Conservation (phyloP, 495 filamentous ascomycete species). For the Lophium mytilinum region DNA sequence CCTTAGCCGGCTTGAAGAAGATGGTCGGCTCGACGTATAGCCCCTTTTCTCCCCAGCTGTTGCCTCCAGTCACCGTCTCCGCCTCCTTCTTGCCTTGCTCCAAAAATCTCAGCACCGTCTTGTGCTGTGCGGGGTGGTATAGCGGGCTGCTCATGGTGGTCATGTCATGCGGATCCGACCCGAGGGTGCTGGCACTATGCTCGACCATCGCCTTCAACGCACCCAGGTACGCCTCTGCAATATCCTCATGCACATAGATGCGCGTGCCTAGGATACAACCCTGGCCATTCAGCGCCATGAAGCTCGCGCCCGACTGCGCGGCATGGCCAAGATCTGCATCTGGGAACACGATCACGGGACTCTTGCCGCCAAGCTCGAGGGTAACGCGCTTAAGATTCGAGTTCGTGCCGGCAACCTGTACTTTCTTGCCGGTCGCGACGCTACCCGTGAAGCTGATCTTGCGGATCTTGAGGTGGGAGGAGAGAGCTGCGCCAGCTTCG, state of each 20-base stretch:
- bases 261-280: not conserved
- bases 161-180: not conserved
- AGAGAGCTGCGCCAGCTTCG: not conserved
- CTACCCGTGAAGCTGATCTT: constrained; percentile 1
- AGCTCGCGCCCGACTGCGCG: no score
- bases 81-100: not conserved
- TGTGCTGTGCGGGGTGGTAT: not conserved
- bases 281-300: not conserved
- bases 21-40: not conserved
- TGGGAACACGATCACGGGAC: not conserved
- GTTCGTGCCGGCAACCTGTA: not conserved
- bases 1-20: not conserved
- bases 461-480: not conserved
- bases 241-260: not conserved
- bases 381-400: not conserved
- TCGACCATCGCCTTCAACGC: not conserved
- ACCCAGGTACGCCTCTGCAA: not conserved
- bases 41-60: not conserved
- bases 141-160: constrained; percentile 1
- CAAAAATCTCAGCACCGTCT: not conserved
- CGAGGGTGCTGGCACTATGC: not conserved
- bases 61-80: not conserved
- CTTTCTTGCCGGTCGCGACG: not conserved
- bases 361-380: not conserved
- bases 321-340: not conserved